A percentile compares a stretch with the other conserved stretches of the same genome.
Conservation (phyloP, 1,139 yeast species). For the Yamadazyma triangularis region DNA sequence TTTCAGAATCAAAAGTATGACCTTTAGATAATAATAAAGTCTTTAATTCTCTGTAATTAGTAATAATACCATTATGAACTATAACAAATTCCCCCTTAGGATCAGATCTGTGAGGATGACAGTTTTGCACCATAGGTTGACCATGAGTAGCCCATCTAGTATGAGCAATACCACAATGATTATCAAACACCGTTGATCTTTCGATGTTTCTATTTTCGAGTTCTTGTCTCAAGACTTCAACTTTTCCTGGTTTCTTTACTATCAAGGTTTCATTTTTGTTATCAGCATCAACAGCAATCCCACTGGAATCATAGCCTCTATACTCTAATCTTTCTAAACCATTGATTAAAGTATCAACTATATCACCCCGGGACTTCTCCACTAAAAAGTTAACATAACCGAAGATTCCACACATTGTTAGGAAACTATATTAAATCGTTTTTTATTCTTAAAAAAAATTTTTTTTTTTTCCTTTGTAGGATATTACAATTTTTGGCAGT, state of each 20-base stretch:
- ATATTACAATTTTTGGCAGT: too few species aligned
- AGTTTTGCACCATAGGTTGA: constrained; percentile 77
- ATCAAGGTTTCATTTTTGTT: constrained; percentile 47
- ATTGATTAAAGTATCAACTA: constrained; percentile 81
- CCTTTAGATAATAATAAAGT: constrained; percentile 80
- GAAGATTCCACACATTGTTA: constrained; percentile 79
- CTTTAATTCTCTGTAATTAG: constrained; percentile 88
- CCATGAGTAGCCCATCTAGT: constrained; percentile 99
- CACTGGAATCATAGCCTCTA: constrained; percentile 98
- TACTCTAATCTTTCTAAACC: constrained; percentile 93
- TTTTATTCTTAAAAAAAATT: too few species aligned
- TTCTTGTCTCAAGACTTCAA: constrained; percentile 69
- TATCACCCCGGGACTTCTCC: constrained; percentile 88
- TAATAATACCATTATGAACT: constrained; percentile 97
- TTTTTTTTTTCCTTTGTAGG: too few species aligned
- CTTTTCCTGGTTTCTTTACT: constrained; percentile 90
- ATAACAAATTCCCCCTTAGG: constrained; percentile 76
- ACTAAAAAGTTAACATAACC: constrained; percentile 96
- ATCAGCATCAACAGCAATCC: constrained; percentile 93
- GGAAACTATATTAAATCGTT: too few species aligned
- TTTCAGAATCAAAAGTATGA: constrained; percentile 80
- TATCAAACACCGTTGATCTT: constrained; percentile 61
- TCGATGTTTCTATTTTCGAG: constrained; percentile 54
- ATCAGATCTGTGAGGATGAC: constrained; percentile 97
- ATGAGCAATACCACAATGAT: constrained; percentile 96